Base-by-base conservation (phyloP, 768 basidiomycete species). In the Royoungia palumana region DNA sequence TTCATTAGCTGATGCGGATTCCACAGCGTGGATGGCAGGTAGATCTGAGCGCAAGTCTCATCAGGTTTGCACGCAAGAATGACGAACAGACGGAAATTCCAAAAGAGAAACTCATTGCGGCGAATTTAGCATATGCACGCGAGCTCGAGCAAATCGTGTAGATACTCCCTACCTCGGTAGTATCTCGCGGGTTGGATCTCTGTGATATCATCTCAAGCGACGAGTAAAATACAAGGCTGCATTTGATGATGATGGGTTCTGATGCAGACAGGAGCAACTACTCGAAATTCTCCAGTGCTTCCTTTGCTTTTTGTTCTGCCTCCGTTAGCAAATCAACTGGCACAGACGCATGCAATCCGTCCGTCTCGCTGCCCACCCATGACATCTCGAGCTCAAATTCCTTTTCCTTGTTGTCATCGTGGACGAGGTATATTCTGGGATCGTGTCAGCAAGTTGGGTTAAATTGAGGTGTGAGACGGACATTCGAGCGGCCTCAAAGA, bases 311-410 rank as follows among this genome's bases (percentile, higher is more conserved):
- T 48, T 73, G 74, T 65, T 96, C 89, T 25, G 94, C 96, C 63
- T 94, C 92, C 20, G 80, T 79, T 37, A 85, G 74, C 50, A 97
- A 73, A 27, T 94, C 94, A 51, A 79, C 79, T 40, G 96, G 96
- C 46, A 99, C 91, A 21, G 83, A 79, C 21, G 81, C 75, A 69
- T 97, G 94, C 41, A 84, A 66, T 45, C 83, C 82, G 25, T 83
- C 81, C 27, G 87, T 89, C 70, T 95, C 91, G 28, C 82, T 77
- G 34, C 93, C 83, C 50, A 97, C 84, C 96, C 96, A 99, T 30
- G 94, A 89, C 79, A 99, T 82, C 70, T 99, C 96, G 22, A 99
- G 80, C 65, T 98, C 96, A 55, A 99, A 98, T 42, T 94, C 90
- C 65, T 97, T 98, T 73, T 97, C 94, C 69, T 97, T 96, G 53